phyloP scores from a whole-genome alignment of 805 yeast genomes.

The Cyberlindnera nakhonratchasimensis region DNA sequence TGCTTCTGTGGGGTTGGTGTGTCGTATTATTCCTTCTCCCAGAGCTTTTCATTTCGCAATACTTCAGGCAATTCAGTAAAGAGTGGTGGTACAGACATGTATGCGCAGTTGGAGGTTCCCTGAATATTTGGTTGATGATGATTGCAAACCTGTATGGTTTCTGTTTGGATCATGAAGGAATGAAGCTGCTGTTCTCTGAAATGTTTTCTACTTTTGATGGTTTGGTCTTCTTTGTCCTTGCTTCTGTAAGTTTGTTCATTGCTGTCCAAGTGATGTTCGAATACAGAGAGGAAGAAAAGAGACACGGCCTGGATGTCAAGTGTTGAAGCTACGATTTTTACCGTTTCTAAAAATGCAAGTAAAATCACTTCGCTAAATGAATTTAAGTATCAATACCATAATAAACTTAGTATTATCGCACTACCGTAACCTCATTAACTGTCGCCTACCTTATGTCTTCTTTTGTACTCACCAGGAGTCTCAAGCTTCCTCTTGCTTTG shows the following conservation, averaged over 20 bases:
- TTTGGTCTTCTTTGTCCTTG: constrained; percentile 51
- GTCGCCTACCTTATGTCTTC: constrained; percentile 27
- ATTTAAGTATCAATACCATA: background rate
- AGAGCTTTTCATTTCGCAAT: constrained; percentile 61
- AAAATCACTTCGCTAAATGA: too few species aligned
- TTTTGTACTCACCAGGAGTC: constrained; percentile 82
- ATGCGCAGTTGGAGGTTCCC: constrained; percentile 84
- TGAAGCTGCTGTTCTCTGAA: constrained; percentile 56
- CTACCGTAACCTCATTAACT: background rate
- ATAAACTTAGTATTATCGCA: too few species aligned
- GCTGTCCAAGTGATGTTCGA: constrained; percentile 95
- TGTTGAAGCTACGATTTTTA: constrained; percentile 40
- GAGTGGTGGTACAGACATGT: constrained; percentile 73
- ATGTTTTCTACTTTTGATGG: constrained; percentile 75
- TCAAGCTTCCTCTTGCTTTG: constrained; percentile 40
- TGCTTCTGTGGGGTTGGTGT: constrained; percentile 95
- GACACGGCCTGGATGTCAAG: constrained; percentile 77
- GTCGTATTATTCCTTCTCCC: constrained; percentile 85
- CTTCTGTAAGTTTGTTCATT: constrained; percentile 68
- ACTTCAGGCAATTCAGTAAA: constrained; percentile 37
- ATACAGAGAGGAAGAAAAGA: constrained; percentile 77
- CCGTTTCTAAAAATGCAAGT: too few species aligned
- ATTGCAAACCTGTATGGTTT: constrained; percentile 93
- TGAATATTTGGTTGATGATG: constrained; percentile 97
- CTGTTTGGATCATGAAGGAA: constrained; percentile 89